Base-by-base conservation (phyloP, 768 basidiomycete species). In the Chlorophyllum brunneum region DNA sequence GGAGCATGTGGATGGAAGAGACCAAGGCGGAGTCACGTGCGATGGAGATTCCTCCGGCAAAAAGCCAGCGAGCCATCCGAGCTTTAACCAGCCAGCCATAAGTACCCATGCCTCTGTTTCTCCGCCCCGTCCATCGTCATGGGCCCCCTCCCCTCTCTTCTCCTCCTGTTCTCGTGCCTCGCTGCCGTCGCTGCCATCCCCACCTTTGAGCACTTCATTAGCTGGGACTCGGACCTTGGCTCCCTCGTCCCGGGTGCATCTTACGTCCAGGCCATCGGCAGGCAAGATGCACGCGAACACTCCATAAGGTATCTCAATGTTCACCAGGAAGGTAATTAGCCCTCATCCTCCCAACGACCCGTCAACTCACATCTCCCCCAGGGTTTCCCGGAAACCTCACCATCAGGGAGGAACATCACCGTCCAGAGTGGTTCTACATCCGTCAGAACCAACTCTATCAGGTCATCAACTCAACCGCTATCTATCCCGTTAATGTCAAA, bases 361-460 rank as follows among this genome's bases (percentile, higher is more conserved):
- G 63, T 37, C 66, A 72, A 58, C 64, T 76, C 20, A 58, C 66
- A 7, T 57, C 68, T 16, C 55, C 37, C 36, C 34, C 61, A 83
- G 81, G 76, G 20, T 55, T 62, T 30, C 67, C 73, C 6, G 78
- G 79, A 33, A 78, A 82, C 54, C 64, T 79, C 24, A 80, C 79
- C 5, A 59, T 79, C 11, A 54, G 64, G 40, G 62, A 65, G 18
- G 61, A 68, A 48, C 57, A 63, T 48, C 57, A 60, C 27, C 53
- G 52, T 5, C 76, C 78, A 11, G 70, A 78, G 6, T 59, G 79
- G 15, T 85, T 83, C 65, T 82, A 80, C 65, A 69, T 85, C 55
- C 67, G 74, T 58, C 70, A 72, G 52, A 65, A 73, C 41, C 74
- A 77, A 43, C 69, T 85, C 22, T 81, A 72, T 69, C 76, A 78